Evolutionary conservation across 2,329 filamentous ascomycete species (phyloP), one percentile per base, ranked within the genome.

Genomic region (Lecanicillium sp.): DNA sequence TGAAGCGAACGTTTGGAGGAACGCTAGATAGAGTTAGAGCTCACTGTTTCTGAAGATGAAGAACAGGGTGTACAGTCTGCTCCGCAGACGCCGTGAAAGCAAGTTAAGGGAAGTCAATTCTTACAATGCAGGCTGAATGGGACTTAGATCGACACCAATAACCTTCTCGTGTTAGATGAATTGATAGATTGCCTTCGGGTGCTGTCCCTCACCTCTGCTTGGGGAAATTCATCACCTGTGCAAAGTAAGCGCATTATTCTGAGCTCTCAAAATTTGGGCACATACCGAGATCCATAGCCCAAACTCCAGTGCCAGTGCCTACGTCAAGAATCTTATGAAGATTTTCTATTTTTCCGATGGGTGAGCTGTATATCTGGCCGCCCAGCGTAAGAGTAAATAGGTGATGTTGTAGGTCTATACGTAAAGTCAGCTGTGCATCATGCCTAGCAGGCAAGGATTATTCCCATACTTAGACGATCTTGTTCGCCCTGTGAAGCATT

Each of bases 1-100:
- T 62, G 45, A 74, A 75, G 8, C 55, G 51, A 4, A 71, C 59
- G 37, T 75, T 75, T 1, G 66, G 58, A 3, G 70, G 69, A 3
- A 71, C 64, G 48, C 63, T 64, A 17, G 16, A 16, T 13, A 36
- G 4, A 17, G 7, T 36, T 2, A 15, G 1, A 3, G 2, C 2
- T 4, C 7, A 9, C 16, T 47, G 11, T 45, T 37, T n/a, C n/a
- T n/a, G n/a, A n/a, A n/a, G n/a, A n/a, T n/a, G n/a, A n/a, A n/a
- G n/a, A n/a, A n/a, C n/a, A n/a, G n/a, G n/a, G n/a, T n/a, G n/a
- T n/a, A n/a, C n/a, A n/a, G n/a, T n/a, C n/a, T n/a, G n/a, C n/a
- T n/a, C n/a, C n/a, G n/a, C n/a, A n/a, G n/a, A n/a, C n/a, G n/a
- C n/a, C n/a, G n/a, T n/a, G n/a, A n/a, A n/a, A n/a, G n/a, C n/a